Evolutionary conservation across 805 yeast genomes (phyloP), one percentile per base, ranked within the genome.

Genomic region (Kregervanrija fluxuum): DNA sequence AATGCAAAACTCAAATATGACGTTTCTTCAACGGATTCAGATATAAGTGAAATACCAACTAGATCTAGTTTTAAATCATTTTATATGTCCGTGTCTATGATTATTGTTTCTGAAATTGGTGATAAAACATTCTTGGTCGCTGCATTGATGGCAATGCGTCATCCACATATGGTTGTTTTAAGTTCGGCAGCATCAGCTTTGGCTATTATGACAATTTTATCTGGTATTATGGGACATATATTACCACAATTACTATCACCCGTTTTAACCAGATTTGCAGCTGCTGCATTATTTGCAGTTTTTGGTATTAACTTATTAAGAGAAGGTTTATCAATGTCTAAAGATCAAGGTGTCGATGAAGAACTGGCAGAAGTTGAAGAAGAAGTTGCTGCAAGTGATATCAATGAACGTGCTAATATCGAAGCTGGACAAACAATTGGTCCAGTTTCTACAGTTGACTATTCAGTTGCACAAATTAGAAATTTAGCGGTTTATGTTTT

Each of bases 281-380:
- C 99, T 1, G 83, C 93, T 22, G 62, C 74, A 0, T 69, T 93
- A 43, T 93, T 93, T 60, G 67, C 91, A 33, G 79, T 91, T 1
- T 90, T 90, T 62, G 97, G 97, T 32, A 56, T 75, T 56, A 82
- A 77, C 53, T 73, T 93, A 53, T 65, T 89, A 37, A 68, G 67
- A 47, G 99, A 93, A 67, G 99, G 96, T 12, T 67, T 82, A 48
- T 75, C 72, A 35, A 89, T 89, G 95, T 69, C 87, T 1, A 80
- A 80, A 49, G 82, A 79, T 49, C 74, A 81, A 17, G 97, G 97
- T 44, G 95, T 90, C 36, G 95, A 85, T 48, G 98, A 90, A 48
- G 99, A 93, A 62, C 67, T 93, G 70, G 95, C 95, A 32, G 99
- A 93, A 64, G 99, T 93, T 17, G 97, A 93, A 65, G 95, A 87